These are phyloP conservation scores for Talaromyces sp. DNA, from an alignment of 2,329 filamentous ascomycete species.

Conservation along the genomic window DNA sequence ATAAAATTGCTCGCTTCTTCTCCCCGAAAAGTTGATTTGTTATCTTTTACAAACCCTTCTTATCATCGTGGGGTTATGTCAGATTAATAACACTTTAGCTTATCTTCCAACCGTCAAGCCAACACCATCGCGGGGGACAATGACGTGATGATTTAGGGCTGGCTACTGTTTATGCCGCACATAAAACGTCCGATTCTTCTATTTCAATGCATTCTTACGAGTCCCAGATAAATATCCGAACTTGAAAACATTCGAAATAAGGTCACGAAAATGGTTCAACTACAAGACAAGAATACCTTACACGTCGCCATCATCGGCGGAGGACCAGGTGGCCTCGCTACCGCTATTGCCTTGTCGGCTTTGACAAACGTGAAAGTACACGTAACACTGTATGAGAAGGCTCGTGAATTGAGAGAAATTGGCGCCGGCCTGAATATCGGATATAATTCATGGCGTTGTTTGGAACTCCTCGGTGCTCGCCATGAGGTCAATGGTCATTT, in stretches of 20 bases:
- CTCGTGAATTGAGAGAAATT: conserved; percentile 45
- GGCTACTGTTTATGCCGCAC: neutral
- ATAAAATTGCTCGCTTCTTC: too few species aligned
- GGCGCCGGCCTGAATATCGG: conserved; percentile 49
- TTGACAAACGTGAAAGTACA: conserved; percentile 40
- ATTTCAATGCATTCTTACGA: neutral
- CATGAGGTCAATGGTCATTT: conserved; percentile 37
- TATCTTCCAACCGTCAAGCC: neutral
- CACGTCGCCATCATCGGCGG: conserved; percentile 41
- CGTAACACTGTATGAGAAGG: conserved; percentile 45
- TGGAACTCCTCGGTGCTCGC: conserved; percentile 46
- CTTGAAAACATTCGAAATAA: too few species aligned
- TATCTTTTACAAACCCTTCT: too few species aligned
- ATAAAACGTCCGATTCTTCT: neutral
- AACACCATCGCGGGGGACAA: conserved; percentile 8
- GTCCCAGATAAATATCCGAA: neutral
- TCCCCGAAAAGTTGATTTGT: too few species aligned
- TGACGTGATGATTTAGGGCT: conserved; percentile 5
- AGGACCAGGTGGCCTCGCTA: conserved; percentile 40
- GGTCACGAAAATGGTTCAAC: neutral
- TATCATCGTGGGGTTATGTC: too few species aligned
- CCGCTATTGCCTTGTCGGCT: conserved; percentile 46
- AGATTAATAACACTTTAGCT: neutral
- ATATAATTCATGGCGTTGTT: conserved; percentile 48
- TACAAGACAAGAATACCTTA: conserved; percentile 18